Percentiles rank a stretch among this genome's conserved stretches.
Evolutionary conservation across 345 rosid species (phyloP).

Genomic region (Euphorbia peplus): DNA sequence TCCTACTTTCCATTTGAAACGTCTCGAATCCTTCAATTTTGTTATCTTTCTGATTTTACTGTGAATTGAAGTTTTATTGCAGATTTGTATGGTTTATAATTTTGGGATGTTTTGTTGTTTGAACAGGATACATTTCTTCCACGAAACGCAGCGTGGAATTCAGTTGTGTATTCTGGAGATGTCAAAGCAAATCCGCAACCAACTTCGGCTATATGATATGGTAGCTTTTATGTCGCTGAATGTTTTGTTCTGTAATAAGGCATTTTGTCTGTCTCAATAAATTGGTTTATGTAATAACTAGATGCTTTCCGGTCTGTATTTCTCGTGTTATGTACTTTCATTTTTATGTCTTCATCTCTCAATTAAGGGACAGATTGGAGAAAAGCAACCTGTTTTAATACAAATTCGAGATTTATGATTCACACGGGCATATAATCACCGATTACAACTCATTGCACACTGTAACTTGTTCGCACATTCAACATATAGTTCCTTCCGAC

Average conservation of each 20-base stretch:
- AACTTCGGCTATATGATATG: background rate
- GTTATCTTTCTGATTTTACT: background rate
- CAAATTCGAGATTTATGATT: too few relatives aligned
- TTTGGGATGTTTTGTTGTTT: background rate
- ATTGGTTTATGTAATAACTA: too few relatives aligned
- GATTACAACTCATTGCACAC: background rate
- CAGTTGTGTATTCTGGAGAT: slow-evolving; percentile 42
- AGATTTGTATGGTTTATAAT: background rate
- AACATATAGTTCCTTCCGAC: too few relatives aligned
- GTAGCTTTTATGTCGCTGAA: too few relatives aligned
- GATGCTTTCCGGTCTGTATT: too few relatives aligned
- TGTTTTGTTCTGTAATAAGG: too few relatives aligned
- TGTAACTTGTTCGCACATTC: background rate
- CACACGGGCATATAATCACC: background rate
- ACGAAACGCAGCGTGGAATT: slow-evolving; percentile 55
- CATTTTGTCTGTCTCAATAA: too few relatives aligned
- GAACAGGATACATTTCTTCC: slow-evolving; percentile 77
- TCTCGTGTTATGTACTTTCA: too few relatives aligned
- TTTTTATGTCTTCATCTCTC: too few relatives aligned
- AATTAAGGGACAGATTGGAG: too few relatives aligned
- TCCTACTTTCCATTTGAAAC: background rate
- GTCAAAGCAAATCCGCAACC: slow-evolving; percentile 37
- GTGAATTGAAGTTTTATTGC: background rate
- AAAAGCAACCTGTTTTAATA: too few relatives aligned
- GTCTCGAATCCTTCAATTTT: background rate